phyloP scores from a whole-genome alignment of 371 early-diverging fungal species.

The Capillidium rhysosporum region DNA sequence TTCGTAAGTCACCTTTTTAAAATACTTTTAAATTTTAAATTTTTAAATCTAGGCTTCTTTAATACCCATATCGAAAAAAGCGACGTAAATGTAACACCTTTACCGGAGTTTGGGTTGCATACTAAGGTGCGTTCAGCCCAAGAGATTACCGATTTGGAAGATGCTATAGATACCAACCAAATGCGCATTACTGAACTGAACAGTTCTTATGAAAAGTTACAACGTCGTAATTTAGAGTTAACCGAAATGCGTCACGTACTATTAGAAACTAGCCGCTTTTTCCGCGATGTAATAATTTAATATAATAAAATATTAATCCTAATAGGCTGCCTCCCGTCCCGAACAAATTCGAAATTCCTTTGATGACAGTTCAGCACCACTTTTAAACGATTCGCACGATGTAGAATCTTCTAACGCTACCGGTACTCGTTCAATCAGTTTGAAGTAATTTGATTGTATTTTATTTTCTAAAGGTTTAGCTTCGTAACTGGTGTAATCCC shows the following conservation, averaged over 20 bases:
- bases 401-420: conserved; percentile 11
- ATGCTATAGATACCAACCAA: conserved; percentile 59
- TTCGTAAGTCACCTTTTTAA: conserved; percentile 34
- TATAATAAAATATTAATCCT: neutral
- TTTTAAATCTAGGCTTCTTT: conserved; percentile 41
- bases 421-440: neutral
- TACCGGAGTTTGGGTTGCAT: conserved; percentile 24
- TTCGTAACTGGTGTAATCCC: conserved; percentile 84
- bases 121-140: conserved; percentile 63
- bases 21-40: neutral
- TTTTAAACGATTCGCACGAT: conserved; percentile 34
- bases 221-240: conserved; percentile 64
- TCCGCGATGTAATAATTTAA: conserved; percentile 30
- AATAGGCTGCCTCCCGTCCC: conserved; percentile 27
- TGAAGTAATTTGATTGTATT: neutral
- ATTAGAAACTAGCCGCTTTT: conserved; percentile 65
- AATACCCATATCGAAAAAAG: conserved; percentile 58
- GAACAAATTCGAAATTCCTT: conserved; percentile 24
- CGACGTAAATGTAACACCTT: conserved; percentile 40
- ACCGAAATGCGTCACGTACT: conserved; percentile 81
- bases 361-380: conserved; percentile 36
- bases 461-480: neutral
- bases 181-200: conserved; percentile 69
- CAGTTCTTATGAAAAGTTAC: conserved; percentile 61
- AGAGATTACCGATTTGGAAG: conserved; percentile 88